Evolutionary conservation across 768 basidiomycete species (phyloP).

Genomic region (Cystoderma amianthinum): DNA sequence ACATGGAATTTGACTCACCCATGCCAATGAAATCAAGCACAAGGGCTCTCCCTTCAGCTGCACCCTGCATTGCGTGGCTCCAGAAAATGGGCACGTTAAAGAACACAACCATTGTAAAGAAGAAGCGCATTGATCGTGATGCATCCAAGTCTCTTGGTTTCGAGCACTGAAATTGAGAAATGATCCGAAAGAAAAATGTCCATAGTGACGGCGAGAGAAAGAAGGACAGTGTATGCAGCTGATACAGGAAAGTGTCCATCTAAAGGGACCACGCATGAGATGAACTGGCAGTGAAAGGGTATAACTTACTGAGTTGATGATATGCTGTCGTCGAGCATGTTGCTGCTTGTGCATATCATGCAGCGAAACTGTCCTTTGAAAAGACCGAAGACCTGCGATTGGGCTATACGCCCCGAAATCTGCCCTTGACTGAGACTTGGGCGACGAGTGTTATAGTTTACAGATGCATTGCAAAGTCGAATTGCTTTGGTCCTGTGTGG

Average conservation of each 20-base stretch:
- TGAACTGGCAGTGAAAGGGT: slow-evolving; percentile 1
- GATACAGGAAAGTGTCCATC: slow-evolving; percentile 68
- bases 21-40: slow-evolving; percentile 77
- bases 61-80: slow-evolving; percentile 47
- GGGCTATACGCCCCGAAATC: too few relatives aligned
- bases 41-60: slow-evolving; percentile 52
- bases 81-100: slow-evolving; percentile 57
- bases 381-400: not conserved
- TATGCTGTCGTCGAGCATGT: slow-evolving; percentile 65
- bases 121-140: slow-evolving; percentile 60
- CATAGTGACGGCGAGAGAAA: slow-evolving; percentile 66
- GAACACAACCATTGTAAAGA: slow-evolving; percentile 49
- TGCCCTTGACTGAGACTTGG: too few relatives aligned
- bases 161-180: slow-evolving; percentile 59
- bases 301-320: slow-evolving; percentile 55
- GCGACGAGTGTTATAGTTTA: too few relatives aligned
- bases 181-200: slow-evolving; percentile 44
- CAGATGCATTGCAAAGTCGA: too few relatives aligned
- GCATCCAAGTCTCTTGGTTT: slow-evolving; percentile 64
- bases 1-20: slow-evolving; percentile 43
- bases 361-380: not conserved
- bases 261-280: slow-evolving; percentile 18
- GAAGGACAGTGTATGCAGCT: slow-evolving; percentile 71
- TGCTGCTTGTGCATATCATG: slow-evolving; percentile 48
- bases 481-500: too few relatives aligned